Base-by-base conservation (phyloP, 73 alveolate genomes). In the Symbiodinium natans region DNA sequence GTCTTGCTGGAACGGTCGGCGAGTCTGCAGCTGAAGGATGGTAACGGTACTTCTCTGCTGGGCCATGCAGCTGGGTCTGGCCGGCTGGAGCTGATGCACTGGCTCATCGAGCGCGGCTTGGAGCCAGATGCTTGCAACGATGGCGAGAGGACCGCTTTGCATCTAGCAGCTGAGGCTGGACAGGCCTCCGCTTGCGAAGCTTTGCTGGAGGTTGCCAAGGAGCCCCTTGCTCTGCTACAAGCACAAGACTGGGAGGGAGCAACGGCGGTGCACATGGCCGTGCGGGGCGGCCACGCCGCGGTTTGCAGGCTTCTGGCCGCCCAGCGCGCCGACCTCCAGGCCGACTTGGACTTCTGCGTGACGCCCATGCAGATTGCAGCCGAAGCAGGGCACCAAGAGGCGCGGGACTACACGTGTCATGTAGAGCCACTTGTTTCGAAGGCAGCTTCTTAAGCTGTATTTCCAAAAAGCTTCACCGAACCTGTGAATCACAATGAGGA, bases 81-180 rank as follows among this genome's bases (percentile, higher is more conserved):
- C 5, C 84, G 23, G 13, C 27, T 34, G 42, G 84, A 73, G 42
- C 31, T 34, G 41, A 73, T 73, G 84, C 40, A 21, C 40, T 73
- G 84, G 84, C 84, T 74, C 40, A 15, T 74, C 40, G 84, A 74
- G 84, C 41, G 27, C 31, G 84, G 84, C 41, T 34, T 74, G 42
- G 43, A 34, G 10, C 84, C 84, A 0, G 84, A 74, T n/a, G 31
- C 84, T 34, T 10, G 84, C 84, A 74, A 74, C 31, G 95, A 89
- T 83, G 8, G 87, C 73, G 95, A 89, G 74, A 71, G 86, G 11
- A 89, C 95, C 8, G 95, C 95, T 29, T 40, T 89, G 86, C 95
- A 89, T n/a, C 10, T 27, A 9, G 95, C 95, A 1, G 95, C 95
- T 23, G 29, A 39, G 5, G 11, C 74, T 29, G 95, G 95, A 7